These are phyloP conservation scores for Epichloe sibirici DNA, from an alignment of 2,329 filamentous ascomycete species.

Conservation along the genomic window DNA sequence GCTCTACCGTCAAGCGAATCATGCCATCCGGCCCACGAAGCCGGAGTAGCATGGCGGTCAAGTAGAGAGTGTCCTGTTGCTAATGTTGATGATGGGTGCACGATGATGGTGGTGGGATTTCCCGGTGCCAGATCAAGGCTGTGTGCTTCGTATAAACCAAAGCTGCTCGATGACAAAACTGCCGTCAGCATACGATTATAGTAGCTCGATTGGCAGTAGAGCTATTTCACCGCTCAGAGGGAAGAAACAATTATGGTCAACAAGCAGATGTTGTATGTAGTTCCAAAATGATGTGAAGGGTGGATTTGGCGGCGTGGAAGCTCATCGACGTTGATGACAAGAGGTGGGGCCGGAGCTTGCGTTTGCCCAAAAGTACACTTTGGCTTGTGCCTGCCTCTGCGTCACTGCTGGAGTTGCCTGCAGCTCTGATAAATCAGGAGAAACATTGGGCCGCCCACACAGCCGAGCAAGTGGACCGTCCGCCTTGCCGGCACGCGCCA, in stretches of 20 bases:
- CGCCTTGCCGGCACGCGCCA: not conserved
- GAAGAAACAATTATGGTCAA: not conserved
- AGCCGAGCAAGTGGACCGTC: not conserved
- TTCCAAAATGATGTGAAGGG: not conserved
- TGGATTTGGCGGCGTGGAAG: constrained; percentile 5
- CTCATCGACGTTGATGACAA: constrained; percentile 6
- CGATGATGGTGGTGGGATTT: not conserved
- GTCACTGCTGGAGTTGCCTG: constrained; percentile 7
- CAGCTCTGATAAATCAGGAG: constrained; percentile 1
- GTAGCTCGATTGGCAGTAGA: not conserved
- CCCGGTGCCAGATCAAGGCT: not conserved
- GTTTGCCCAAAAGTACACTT: not conserved
- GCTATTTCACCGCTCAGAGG: not conserved
- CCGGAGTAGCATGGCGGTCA: constrained; percentile 59
- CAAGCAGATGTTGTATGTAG: not conserved
- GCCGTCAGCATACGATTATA: not conserved
- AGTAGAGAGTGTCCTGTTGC: constrained; percentile 7
- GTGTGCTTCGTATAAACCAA: not conserved
- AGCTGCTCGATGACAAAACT: not conserved
- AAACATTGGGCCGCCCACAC: constrained; percentile 7
- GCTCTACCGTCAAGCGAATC: constrained; percentile 69
- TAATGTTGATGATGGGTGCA: not conserved
- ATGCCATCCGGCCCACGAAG: constrained; percentile 89
- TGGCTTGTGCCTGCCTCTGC: not conserved
- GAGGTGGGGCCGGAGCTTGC: constrained; percentile 2